Base-by-base conservation (phyloP, 768 basidiomycete species). In the Lactarius pseudohatsudake region DNA sequence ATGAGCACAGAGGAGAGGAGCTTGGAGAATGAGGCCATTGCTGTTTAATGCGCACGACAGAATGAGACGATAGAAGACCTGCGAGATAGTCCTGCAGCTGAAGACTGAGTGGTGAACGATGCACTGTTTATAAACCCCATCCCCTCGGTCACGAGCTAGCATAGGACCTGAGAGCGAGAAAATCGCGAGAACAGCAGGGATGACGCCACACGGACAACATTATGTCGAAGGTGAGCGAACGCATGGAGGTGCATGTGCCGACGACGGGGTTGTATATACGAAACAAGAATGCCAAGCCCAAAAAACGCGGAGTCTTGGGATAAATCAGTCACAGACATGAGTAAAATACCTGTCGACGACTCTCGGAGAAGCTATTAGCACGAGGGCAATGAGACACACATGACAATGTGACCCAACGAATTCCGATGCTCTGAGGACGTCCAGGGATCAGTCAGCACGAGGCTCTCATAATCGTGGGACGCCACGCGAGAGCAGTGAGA, bases 1-100 rank as follows among this genome's bases (percentile, higher is more conserved):
- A 74, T 61, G 30, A 70, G n/a, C 54, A 73, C 68, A 22, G 70
- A 71, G 26, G 68, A 63, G 64, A 72, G 63, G 45, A 74, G 70
- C 65, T 65, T 67, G 28, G 40, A 38, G 36, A 70, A 70, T 66
- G 71, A 61, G 64, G 72, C 69, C 66, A 67, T 72, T 53, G 32
- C 32, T 36, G 26, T 8, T 20, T 32, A 36, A n/a, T 36, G 20
- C 18, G 56, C 20, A 30, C 30, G 32, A 18, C 10, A 11, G 26
- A 34, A 38, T 11, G 56, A 57, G 32, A 57, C 20, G 32, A 6
- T 13, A 10, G 16, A 20, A 8, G 56, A 38, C 2, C 28, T 57
- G 18, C 56, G 56, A 57, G 32, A 57, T 9, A 3, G n/a, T 3
- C 20, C 13, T 20, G 32, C 34, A 18, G 15, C 28, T 36, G 56